These are phyloP conservation scores for Stagonosporopsis cucurbitacearum DNA, from an alignment of 2,329 filamentous ascomycete genomes.

Conservation along the genomic window DNA sequence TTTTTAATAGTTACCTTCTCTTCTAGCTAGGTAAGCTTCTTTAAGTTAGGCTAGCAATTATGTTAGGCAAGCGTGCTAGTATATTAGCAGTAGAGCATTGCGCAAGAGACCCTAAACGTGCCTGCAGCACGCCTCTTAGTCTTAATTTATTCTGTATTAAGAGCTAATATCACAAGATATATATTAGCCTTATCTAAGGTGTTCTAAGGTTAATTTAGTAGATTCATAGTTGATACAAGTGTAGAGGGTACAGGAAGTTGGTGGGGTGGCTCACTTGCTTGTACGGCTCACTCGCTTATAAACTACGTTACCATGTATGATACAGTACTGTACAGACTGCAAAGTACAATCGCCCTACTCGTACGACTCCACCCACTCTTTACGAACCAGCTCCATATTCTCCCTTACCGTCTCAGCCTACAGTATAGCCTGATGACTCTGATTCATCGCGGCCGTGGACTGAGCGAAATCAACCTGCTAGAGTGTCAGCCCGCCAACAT, in stretches of 20 bases:
- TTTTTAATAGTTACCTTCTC: too few species aligned
- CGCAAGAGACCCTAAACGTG: neutral
- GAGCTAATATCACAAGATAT: neutral
- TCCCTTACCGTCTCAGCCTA: constrained; percentile 24
- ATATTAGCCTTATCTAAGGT: neutral
- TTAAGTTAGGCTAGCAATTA: neutral
- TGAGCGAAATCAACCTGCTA: constrained; percentile 18
- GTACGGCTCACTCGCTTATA: neutral
- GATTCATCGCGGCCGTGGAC: constrained; percentile 20
- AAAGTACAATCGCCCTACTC: neutral
- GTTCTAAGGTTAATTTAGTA: neutral
- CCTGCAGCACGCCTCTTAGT: neutral
- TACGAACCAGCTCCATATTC: constrained; percentile 20
- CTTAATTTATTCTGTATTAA: neutral
- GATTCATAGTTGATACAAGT: neutral
- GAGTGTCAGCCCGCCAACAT: neutral
- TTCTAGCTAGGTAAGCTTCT: too few species aligned
- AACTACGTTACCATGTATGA: neutral
- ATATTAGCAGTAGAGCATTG: neutral
- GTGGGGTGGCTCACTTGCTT: neutral
- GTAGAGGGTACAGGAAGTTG: neutral
- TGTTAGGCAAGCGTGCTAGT: neutral
- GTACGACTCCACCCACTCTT: constrained; percentile 20
- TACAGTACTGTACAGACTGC: too few species aligned
- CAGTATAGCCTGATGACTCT: constrained; percentile 17